Base-by-base conservation (phyloP, 2,329 filamentous ascomycete genomes). In the Thielaviopsis ethacetica region DNA sequence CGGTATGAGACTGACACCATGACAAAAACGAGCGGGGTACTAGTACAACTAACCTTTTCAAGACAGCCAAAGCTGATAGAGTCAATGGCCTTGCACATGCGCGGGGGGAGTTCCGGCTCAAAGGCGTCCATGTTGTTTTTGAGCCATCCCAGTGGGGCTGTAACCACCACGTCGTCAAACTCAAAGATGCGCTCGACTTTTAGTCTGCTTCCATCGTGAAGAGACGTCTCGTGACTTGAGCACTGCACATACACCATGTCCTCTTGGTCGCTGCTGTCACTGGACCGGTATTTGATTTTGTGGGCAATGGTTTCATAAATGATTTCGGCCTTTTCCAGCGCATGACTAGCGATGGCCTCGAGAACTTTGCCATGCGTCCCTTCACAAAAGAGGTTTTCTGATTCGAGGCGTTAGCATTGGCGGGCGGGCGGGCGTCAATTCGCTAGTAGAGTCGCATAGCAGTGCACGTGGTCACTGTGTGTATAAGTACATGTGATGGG, bases 151-250 rank as follows among this genome's bases (percentile, higher is more conserved):
- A 88, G 73, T 0, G 85, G 85, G 5, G 76, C 72, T 0, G 85
- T 88, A 61, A 85, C 72, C 9, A 89, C 80, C 0, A 88, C 75
- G 61, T 86, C 81, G 63, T 88, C 84, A 65, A 86, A 88, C 0
- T 72, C 71, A 5, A 78, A 63, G 1, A 59, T 64, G 7, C 44
- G 44, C 44, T 49, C 44, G 9, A 49, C 44, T 49, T 12, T 21
- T 17, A 49, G 17, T 19, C 44, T 19, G n/a, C 44, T 49, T 10
- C 44, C 44, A n/a, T 49, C 44, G n/a, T 49, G n/a, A 19, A 49
- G 44, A 19, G 44, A 49, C 44, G 44, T 49, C 44, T 49, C 44
- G 26, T 53, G 34, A 58, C 55, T 10, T 27, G n/a, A 44, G 15
- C 26, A 51, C 27, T 26, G 26, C 10, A 27, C n/a, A 17, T 56